Base-by-base conservation (phyloP, 1,284 basidiomycete genomes). In the Pseudozyma hubeiensis region DNA sequence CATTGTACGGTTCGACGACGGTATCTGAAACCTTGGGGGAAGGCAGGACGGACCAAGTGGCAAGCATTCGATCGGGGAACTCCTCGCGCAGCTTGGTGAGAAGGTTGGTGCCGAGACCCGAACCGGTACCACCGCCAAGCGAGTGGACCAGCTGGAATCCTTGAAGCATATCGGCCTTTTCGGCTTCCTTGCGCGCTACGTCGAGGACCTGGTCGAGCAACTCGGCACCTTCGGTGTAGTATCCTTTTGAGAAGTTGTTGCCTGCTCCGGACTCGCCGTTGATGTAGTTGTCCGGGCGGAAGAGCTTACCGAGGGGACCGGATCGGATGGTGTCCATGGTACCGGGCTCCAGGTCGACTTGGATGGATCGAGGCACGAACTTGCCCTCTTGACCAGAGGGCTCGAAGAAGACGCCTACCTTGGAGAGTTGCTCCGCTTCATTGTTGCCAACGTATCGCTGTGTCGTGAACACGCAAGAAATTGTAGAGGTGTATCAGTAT, bases 1-100 rank as follows among this genome's bases (percentile, higher is more conserved):
- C 90, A 83, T 97, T 97, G 86, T 97, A 97, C 0, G 92, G 92
- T 89, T 97, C 95, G 35, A 97, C 93, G 51, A 97, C 91, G 1
- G 95, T 97, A 85, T 97, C 95, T 0, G 94, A 96, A 4, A 97
- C 93, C 85, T 93, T 94, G 2, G 95, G 94, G 24, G 93, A 93
- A 1, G 95, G 95, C 24, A 97, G 86, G 64, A 97, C 88, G 0
- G 93, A 96, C 84, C 93, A 98, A 0, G 95, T 97, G 13, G 93
- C 89, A 51, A 97, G 88, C 92, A 97, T 97, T 59, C 94, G 89
- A 68, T 85, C 91, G 89, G 80, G 71, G 81, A 77, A 81, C 77
- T 85, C 85, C 53, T 84, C 82, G 17, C 82, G 78, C 37, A 85
- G 64, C 74, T 82, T 85, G 77, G 64, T 81, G 62, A 85, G 81